A percentile compares a stretch with the other conserved stretches of the same genome.
phyloP scores from a whole-genome alignment of 2,329 filamentous ascomycete species.

The Ustilaginoidea virens region DNA sequence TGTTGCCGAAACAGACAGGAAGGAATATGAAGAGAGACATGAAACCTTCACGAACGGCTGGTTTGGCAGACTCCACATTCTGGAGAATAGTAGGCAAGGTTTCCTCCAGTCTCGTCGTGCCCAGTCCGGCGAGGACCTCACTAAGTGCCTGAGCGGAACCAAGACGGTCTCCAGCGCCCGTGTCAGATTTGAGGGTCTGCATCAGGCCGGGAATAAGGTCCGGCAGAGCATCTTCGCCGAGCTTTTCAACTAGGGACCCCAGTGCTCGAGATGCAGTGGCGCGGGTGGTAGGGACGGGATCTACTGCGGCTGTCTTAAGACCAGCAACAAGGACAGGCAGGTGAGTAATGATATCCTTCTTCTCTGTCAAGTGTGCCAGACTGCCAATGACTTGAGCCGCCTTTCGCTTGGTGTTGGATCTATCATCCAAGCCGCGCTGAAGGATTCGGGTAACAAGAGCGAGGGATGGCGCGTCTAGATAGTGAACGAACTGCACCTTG shows the following conservation, averaged over 20 bases:
- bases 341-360: constrained; percentile 84
- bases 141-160: constrained; percentile 93
- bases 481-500: constrained; percentile 97
- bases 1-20: constrained; percentile 97
- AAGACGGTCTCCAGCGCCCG: constrained; percentile 86
- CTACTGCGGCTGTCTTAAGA: constrained; percentile 75
- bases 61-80: constrained; percentile 82
- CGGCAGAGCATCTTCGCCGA: constrained; percentile 89
- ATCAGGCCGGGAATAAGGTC: constrained; percentile 96
- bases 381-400: constrained; percentile 96
- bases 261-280: constrained; percentile 92
- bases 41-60: constrained; percentile 89
- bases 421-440: constrained; percentile 77
- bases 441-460: constrained; percentile 90
- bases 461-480: constrained; percentile 91
- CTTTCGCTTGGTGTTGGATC: constrained; percentile 92
- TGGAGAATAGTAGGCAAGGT: constrained; percentile 91
- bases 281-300: constrained; percentile 90
- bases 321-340: constrained; percentile 85
- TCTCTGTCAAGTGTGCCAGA: constrained; percentile 88
- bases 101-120: constrained; percentile 84
- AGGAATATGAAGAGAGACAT: constrained; percentile 99
- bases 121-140: constrained; percentile 88
- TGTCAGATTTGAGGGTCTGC: constrained; percentile 94
- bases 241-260: constrained; percentile 92